Base-by-base conservation (phyloP, 75 land plant species). In the Selaginella moellendorffii region DNA sequence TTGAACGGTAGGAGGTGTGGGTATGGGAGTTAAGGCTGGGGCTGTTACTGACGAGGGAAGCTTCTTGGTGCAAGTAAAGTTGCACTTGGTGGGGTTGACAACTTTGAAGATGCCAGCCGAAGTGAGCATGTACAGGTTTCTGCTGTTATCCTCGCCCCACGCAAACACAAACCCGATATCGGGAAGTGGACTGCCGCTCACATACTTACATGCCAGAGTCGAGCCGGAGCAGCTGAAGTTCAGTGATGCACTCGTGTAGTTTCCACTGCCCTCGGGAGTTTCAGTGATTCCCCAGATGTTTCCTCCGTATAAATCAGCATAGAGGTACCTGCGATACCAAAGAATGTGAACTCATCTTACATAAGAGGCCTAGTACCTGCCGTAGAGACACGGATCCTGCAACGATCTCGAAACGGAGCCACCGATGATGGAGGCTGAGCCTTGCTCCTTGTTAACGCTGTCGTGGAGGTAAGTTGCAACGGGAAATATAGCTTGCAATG, bases 351-450 rank as follows among this genome's bases (percentile, higher is more conserved):
- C 5, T n/a, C 2, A 62, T 62, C n/a, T 62, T 5, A 53, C 2
- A 21, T 12, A 65, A n/a, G 2, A 46, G 51, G 12, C 30, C 25
- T 42, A 21, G 24, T 63, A 95, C 99, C 83, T 88, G 76, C 99
- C 99, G 77, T 69, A 72, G 62, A 79, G 61, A 72, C 99, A 95
- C 5, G 96, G 85, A 76, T 95, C 99, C 52, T 88, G 74, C 26
- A 1, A 12, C 1, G 96, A 85, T 27, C 89, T 72, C 42, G 87
- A 95, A 54, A 88, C 72, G 66, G 74, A 88, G 52, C 99, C 99
- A 29, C 96, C 96, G 2, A 79, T 81, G 2, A 88, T 78, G 2
- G 90, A 76, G 31, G 87, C 87, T 24, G 83, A 78, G 5, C 79
- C 80, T 54, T 51, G 63, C 1, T 71, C 72, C 9, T 31, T 53